phyloP scores from a whole-genome alignment of 106 monocot species.

The Iris macrosiphon region DNA sequence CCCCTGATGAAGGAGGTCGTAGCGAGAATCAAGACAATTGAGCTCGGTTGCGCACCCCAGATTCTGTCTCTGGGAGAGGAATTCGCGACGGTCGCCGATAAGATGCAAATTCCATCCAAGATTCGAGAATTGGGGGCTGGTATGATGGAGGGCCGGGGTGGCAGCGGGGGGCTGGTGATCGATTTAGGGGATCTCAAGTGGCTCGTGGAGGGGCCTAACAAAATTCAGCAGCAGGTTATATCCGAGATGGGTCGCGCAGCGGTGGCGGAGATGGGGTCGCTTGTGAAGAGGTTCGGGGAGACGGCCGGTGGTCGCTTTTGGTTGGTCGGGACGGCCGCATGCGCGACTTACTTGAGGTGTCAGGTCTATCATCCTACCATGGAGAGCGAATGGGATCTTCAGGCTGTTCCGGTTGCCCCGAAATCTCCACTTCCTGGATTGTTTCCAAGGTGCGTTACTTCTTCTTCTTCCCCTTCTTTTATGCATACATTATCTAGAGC shows the following conservation, averaged over 20 bases:
- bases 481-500: too few species aligned
- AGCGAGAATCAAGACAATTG: constrained; percentile 23
- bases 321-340: constrained; percentile 67
- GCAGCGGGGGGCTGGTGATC: constrained; percentile 28
- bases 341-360: constrained; percentile 86
- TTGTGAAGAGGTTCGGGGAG: constrained; percentile 22
- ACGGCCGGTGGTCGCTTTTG: constrained; percentile 31
- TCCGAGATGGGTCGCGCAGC: constrained; percentile 34
- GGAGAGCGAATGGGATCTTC: constrained; percentile 85
- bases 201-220: constrained; percentile 46
- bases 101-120: constrained; percentile 17
- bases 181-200: constrained; percentile 85
- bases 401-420: constrained; percentile 66
- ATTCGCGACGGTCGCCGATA: constrained; percentile 10
- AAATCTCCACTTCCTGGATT: constrained; percentile 20
- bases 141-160: constrained; percentile 24
- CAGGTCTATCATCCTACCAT: constrained; percentile 75
- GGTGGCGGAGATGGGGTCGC: constrained; percentile 62
- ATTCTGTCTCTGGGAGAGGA: constrained; percentile 35
- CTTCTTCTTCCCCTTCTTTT: too few species aligned
- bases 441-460: too few species aligned
- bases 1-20: constrained; percentile 38
- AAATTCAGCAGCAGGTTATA: too few species aligned
- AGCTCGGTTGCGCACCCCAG: constrained; percentile 5
- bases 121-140: constrained; percentile 26